These are phyloP conservation scores for Triticum urartu DNA, from an alignment of 176 grass and related monocot species.

Conservation along the genomic window DNA sequence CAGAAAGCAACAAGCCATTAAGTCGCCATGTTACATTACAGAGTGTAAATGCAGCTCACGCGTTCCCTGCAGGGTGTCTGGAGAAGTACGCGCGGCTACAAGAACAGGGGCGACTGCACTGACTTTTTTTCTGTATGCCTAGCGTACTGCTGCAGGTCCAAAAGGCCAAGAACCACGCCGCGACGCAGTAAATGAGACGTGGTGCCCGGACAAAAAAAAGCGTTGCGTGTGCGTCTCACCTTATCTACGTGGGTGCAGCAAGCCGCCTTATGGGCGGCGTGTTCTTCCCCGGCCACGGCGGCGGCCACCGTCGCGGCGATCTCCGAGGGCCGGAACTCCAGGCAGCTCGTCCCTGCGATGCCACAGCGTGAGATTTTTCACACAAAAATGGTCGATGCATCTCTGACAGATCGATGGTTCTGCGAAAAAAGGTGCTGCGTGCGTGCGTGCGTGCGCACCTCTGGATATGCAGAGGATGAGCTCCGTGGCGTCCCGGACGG, in stretches of 20 bases:
- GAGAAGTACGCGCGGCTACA: background rate
- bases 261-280: constrained; percentile 7
- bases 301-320: constrained; percentile 71
- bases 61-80: background rate
- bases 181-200: constrained; percentile 1
- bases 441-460: constrained; percentile 38
- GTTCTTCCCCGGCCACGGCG: constrained; percentile 47
- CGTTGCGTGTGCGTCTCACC: constrained; percentile 28
- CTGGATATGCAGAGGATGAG: constrained; percentile 54
- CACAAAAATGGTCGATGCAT: background rate
- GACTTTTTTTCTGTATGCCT: background rate
- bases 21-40: background rate
- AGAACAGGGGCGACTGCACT: too few relatives aligned
- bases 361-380: background rate
- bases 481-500: constrained; percentile 26
- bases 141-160: background rate
- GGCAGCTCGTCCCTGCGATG: constrained; percentile 58
- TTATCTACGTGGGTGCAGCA: constrained; percentile 63
- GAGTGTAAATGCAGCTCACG: constrained; percentile 33
- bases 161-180: background rate
- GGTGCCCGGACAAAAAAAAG: background rate
- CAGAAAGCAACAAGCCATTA: constrained; percentile 30
- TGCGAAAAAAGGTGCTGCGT: background rate
- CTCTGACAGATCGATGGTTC: background rate
- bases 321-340: constrained; percentile 73